A percentile compares a stretch with the other conserved stretches of the same genome.
phyloP scores from a whole-genome alignment of 1,139 yeast species.

The Hemisphaericaspora subhashii region DNA sequence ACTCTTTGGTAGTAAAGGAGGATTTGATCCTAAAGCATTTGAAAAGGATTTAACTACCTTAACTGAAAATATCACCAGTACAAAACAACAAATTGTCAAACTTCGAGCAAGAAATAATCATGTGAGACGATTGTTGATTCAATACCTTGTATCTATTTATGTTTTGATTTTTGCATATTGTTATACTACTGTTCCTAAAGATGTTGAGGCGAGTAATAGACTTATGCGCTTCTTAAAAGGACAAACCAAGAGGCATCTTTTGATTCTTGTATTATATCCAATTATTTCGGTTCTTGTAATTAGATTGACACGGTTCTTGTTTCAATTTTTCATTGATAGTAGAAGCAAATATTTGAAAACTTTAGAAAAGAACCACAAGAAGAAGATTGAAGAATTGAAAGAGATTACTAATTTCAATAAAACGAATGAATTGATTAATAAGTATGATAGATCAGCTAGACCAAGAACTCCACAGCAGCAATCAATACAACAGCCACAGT shows the following conservation, averaged over 20 bases:
- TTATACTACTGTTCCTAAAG: slow-evolving; percentile 24
- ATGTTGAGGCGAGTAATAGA: slow-evolving; percentile 18
- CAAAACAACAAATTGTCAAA: slow-evolving; percentile 20
- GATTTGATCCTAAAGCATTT: slow-evolving; percentile 50
- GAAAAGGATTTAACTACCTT: slow-evolving; percentile 51
- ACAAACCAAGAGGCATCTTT: slow-evolving; percentile 22
- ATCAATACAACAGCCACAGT: slow-evolving; percentile 1
- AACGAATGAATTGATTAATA: slow-evolving; percentile 68
- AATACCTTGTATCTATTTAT: slow-evolving; percentile 35
- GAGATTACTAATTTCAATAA: slow-evolving; percentile 74
- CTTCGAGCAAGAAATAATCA: slow-evolving; percentile 15
- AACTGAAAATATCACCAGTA: slow-evolving; percentile 34
- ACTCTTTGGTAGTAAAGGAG: slow-evolving; percentile 30
- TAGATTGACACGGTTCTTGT: slow-evolving; percentile 22
- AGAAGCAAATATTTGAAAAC: slow-evolving; percentile 19
- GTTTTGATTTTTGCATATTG: slow-evolving; percentile 27
- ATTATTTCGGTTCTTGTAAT: slow-evolving; percentile 22
- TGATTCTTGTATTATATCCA: slow-evolving; percentile 31
- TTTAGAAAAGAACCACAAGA: slow-evolving; percentile 53
- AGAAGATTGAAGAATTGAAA: slow-evolving; percentile 73
- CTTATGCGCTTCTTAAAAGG: slow-evolving; percentile 26
- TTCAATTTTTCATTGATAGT: slow-evolving; percentile 25
- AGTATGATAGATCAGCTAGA: slow-evolving; percentile 41
- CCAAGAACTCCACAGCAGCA: slow-evolving; percentile 3
- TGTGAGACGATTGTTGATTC: slow-evolving; percentile 15